These are phyloP conservation scores for Penicillium fimorum DNA, from an alignment of 495 filamentous ascomycete species.

Conservation along the genomic window DNA sequence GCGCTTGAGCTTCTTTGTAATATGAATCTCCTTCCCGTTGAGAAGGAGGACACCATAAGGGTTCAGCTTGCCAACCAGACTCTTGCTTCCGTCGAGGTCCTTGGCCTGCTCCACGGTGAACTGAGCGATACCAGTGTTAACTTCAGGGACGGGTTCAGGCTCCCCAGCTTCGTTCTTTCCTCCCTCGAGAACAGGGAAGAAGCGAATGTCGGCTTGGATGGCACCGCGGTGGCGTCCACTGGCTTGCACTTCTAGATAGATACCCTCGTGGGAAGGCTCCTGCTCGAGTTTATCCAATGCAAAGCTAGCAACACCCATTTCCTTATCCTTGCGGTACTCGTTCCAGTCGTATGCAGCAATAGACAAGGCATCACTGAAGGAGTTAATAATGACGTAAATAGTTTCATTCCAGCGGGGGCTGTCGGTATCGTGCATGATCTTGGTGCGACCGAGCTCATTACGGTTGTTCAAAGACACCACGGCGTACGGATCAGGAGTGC, in stretches of 20 bases:
- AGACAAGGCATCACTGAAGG: constrained; percentile 79
- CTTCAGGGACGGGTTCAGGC: constrained; percentile 74
- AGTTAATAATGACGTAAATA: constrained; percentile 88
- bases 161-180: constrained; percentile 72
- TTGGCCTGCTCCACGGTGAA: constrained; percentile 95
- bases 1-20: constrained; percentile 85
- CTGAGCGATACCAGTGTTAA: constrained; percentile 86
- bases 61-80: constrained; percentile 81
- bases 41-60: constrained; percentile 85
- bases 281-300: constrained; percentile 73
- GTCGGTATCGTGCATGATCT: constrained; percentile 76
- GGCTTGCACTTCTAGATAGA: constrained; percentile 78
- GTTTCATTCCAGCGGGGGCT: constrained; percentile 97
- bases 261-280: constrained; percentile 76
- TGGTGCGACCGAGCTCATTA: constrained; percentile 78
- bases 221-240: constrained; percentile 81
- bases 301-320: constrained; percentile 84
- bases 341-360: constrained; percentile 89
- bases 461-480: constrained; percentile 83
- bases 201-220: constrained; percentile 78
- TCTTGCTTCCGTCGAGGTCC: constrained; percentile 88
- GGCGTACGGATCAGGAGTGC: constrained; percentile 90
- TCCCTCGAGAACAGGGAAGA: constrained; percentile 88
- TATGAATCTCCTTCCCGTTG: constrained; percentile 84
- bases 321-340: constrained; percentile 93